Conservation (phyloP, 2,329 filamentous ascomycete species). For the Apiospora rasikravindrae region DNA sequence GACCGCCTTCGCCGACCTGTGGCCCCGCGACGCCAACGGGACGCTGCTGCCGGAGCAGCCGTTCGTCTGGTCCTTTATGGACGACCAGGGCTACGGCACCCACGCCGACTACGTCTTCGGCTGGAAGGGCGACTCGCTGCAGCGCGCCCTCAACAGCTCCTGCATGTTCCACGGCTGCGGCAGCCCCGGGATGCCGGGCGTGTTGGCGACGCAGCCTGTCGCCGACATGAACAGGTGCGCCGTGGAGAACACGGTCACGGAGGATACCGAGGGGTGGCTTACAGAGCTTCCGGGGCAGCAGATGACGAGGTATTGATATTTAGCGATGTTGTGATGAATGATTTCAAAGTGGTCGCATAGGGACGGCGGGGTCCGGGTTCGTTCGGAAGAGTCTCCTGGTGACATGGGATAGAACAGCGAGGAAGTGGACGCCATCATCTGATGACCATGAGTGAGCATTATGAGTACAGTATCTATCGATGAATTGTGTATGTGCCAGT, state of each 20-base stretch:
- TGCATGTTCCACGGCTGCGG: constrained; percentile 41
- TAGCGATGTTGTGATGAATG: no score
- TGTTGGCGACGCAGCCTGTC: constrained; percentile 40
- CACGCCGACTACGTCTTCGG: constrained; percentile 48
- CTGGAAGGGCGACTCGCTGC: constrained; percentile 40
- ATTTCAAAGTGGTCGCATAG: neutral
- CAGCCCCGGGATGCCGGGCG: constrained; percentile 31
- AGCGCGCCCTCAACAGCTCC: constrained; percentile 38
- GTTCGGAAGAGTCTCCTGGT: no score
- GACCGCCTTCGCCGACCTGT: constrained; percentile 42
- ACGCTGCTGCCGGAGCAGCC: constrained; percentile 26
- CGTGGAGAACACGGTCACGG: constrained; percentile 35
- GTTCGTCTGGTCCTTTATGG: constrained; percentile 37
- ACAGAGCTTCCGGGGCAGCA: neutral
- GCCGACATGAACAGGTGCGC: constrained; percentile 40
- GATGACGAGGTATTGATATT: neutral
- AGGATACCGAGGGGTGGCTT: constrained; percentile 39
- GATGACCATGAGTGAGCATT: no score
- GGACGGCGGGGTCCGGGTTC: no score
- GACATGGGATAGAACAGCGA: no score
- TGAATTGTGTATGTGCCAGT: no score
- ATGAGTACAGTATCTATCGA: no score
- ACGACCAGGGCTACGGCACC: constrained; percentile 41
- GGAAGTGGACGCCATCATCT: neutral
- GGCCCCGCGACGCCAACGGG: neutral